Conservation (phyloP, 345 rosid genomes). For the Lenwebbia sp. region DNA sequence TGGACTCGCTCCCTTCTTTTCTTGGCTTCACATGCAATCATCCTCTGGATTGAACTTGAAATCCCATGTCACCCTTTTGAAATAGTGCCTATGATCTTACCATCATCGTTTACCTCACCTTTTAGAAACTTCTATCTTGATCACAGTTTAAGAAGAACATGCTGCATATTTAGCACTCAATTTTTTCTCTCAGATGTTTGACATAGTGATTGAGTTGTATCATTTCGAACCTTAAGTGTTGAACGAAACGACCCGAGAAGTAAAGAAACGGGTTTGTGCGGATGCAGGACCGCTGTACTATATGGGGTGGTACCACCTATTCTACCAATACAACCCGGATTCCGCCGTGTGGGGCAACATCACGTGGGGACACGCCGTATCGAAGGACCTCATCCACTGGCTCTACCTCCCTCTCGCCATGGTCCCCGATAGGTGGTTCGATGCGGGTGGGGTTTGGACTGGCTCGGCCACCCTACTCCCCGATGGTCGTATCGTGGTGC, state of each 20-base stretch:
- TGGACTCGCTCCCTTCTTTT: neutral
- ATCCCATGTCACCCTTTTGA: neutral
- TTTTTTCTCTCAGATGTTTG: neutral
- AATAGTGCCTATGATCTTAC: neutral
- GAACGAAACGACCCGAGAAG: neutral
- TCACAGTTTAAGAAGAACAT: neutral
- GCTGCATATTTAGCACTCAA: neutral
- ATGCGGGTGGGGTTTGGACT: conserved; percentile 77
- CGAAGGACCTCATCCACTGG: conserved; percentile 88
- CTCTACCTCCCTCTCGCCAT: conserved; percentile 71
- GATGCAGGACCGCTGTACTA: conserved; percentile 62
- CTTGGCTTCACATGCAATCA: neutral
- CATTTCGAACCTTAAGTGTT: neutral
- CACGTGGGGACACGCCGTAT: conserved; percentile 94
- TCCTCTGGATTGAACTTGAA: neutral
- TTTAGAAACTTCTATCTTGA: neutral
- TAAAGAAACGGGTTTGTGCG: neutral
- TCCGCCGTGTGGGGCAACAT: conserved; percentile 94
- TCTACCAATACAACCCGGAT: conserved; percentile 89
- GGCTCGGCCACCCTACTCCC: conserved; percentile 82
- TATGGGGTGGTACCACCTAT: conserved; percentile 86
- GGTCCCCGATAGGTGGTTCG: conserved; percentile 71
- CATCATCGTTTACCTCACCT: neutral
- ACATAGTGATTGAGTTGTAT: neutral
- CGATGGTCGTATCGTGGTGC: conserved; percentile 56